Base-by-base conservation (phyloP, 768 basidiomycete species). In the Termitomyces sp. region DNA sequence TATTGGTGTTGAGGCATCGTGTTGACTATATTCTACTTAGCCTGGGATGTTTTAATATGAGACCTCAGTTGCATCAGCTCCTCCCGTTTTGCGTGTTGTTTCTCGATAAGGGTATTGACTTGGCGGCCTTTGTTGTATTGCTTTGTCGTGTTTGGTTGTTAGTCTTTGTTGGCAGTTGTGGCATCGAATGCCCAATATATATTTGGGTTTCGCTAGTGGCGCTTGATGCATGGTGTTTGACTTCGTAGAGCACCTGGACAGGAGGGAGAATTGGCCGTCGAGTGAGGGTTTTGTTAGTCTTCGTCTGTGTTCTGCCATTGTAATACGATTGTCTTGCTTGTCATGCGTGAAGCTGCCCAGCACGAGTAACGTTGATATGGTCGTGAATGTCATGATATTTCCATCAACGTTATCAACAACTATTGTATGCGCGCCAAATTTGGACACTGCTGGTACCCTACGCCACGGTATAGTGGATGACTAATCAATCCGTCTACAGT, bases 21-120 rank as follows among this genome's bases (percentile, higher is more conserved):
- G 59, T 61, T 61, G 48, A 62, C 57, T 32, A 23, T 9, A 16
- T 10, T 17, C 23, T 51, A 47, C 57, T 44, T 60, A 59, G 58
- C 39, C n/a, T 9, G 43, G 21, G 14, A 37, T 45, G 5, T n/a
- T n/a, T n/a, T n/a, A 10, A 49, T 9, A n/a, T 17, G 0, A 2
- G 25, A 3, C 3, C 6, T 23, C 3, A 23, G 35, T 40, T 51
- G 23, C 3, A 27, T 16, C n/a, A n/a, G n/a, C n/a, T n/a, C n/a
- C n/a, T n/a, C n/a, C n/a, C n/a, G n/a, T n/a, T n/a, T n/a, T n/a
- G n/a, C n/a, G n/a, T n/a, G n/a, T n/a, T n/a, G n/a, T n/a, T n/a
- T n/a, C n/a, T n/a, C n/a, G n/a, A n/a, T n/a, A n/a, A n/a, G n/a
- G n/a, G n/a, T n/a, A n/a, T n/a, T n/a, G n/a, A n/a, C n/a, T n/a